A percentile compares a stretch with the other conserved stretches of the same genome.
Evolutionary conservation across 2,329 filamentous ascomycete genomes (phyloP).

Genomic region (Venturia pyrina): DNA sequence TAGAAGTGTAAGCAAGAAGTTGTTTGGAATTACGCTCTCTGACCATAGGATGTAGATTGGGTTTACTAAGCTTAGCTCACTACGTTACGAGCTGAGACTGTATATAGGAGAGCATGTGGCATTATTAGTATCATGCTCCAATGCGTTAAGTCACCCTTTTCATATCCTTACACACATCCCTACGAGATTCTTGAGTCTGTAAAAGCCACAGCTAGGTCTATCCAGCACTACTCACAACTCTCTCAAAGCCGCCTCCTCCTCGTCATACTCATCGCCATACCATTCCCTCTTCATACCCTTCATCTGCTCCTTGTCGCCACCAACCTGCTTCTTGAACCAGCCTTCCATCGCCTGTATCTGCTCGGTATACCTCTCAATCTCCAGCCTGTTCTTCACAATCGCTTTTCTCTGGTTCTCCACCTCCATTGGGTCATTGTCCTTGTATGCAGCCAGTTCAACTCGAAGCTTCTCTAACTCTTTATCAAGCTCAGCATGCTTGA

Average conservation of each 20-base stretch:
- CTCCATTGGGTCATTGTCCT: slow-evolving; percentile 36
- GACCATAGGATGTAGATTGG: too few relatives aligned
- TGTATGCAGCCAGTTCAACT: slow-evolving; percentile 33
- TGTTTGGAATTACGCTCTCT: too few relatives aligned
- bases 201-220: background rate
- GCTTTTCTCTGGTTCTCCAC: slow-evolving; percentile 31
- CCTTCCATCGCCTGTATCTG: slow-evolving; percentile 37
- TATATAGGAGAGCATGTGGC: too few relatives aligned
- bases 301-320: slow-evolving; percentile 34
- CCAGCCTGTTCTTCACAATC: slow-evolving; percentile 19
- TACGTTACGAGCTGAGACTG: too few relatives aligned
- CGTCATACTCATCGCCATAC: slow-evolving; percentile 45
- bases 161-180: background rate
- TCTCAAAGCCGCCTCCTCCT: slow-evolving; percentile 41
- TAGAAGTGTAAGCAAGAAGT: too few relatives aligned
- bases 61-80: too few relatives aligned
- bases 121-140: too few relatives aligned
- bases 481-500: slow-evolving; percentile 25
- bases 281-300: slow-evolving; percentile 33
- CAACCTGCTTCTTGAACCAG: slow-evolving; percentile 28
- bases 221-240: slow-evolving; percentile 7
- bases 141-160: background rate
- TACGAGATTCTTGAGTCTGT: background rate
- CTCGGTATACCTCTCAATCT: slow-evolving; percentile 32
- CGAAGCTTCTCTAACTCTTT: slow-evolving; percentile 29